Percentiles rank a stretch among this genome's conserved stretches.
These are phyloP conservation scores for Tillandsia leiboldiana DNA, from an alignment of 176 grass and related monocot genomes.

Conservation along the genomic window DNA sequence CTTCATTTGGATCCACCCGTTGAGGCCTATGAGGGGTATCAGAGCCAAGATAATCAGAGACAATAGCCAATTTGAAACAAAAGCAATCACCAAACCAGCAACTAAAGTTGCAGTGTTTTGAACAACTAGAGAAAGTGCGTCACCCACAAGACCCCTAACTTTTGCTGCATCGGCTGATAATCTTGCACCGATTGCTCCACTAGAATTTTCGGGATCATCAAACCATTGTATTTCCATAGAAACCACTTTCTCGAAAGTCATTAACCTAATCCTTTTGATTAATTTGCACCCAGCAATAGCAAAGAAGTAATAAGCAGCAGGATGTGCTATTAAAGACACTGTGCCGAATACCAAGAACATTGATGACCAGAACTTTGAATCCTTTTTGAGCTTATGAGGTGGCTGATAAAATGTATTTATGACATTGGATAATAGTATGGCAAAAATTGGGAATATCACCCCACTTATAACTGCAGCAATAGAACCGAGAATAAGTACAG, in stretches of 20 bases:
- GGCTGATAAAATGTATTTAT: constrained; percentile 75
- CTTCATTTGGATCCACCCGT: constrained; percentile 90
- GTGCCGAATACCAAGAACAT: constrained; percentile 83
- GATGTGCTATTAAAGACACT: constrained; percentile 60
- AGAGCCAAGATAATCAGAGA: constrained; percentile 76
- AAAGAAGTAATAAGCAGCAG: constrained; percentile 75
- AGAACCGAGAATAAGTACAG: constrained; percentile 61
- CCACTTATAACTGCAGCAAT: constrained; percentile 58
- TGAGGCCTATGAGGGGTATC: constrained; percentile 78
- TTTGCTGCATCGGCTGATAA: constrained; percentile 73
- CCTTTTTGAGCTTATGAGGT: constrained; percentile 51
- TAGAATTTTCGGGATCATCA: constrained; percentile 71
- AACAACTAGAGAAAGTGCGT: constrained; percentile 68
- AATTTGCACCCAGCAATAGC: constrained; percentile 68
- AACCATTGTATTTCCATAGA: constrained; percentile 91
- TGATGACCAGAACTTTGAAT: constrained; percentile 79
- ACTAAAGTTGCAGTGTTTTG: constrained; percentile 74
- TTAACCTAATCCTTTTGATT: constrained; percentile 75
- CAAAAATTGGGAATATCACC: constrained; percentile 72
- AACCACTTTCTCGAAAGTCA: constrained; percentile 92
- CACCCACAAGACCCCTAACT: constrained; percentile 78
- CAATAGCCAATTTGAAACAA: constrained; percentile 69
- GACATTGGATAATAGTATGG: constrained; percentile 66
- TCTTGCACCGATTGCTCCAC: constrained; percentile 77
- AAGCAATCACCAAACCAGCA: constrained; percentile 74